Conservation (phyloP, 192 early-diverging fungal genomes). For the Gryganskiella cystojenkinii region DNA sequence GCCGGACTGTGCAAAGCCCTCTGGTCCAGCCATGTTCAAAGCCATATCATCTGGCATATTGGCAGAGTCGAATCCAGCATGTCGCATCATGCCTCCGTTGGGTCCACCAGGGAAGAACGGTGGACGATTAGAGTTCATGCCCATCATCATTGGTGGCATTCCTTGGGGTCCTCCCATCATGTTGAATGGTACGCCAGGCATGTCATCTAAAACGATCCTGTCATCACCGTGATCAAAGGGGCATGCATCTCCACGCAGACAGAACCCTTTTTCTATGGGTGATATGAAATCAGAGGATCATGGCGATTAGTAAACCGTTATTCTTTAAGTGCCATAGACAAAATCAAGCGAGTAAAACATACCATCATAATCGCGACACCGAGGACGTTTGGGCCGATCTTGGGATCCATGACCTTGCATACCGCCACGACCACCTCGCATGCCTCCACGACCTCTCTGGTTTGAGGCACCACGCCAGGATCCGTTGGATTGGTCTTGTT, state of each 20-base stretch:
- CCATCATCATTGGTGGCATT: constrained; percentile 52
- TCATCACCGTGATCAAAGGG: constrained; percentile 81
- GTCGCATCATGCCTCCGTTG: constrained; percentile 31
- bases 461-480: constrained; percentile 51
- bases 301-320: not conserved
- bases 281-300: not conserved
- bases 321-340: not conserved
- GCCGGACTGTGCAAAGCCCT: constrained; percentile 19
- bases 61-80: constrained; percentile 62
- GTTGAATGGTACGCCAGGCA: constrained; percentile 47
- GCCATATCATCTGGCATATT: too few species aligned
- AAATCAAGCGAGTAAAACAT: constrained; percentile 3
- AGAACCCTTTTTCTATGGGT: constrained; percentile 77
- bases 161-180: constrained; percentile 44
- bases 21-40: constrained; percentile 5
- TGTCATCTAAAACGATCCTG: constrained; percentile 74
- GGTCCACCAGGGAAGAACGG: constrained; percentile 56
- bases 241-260: constrained; percentile 84
- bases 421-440: constrained; percentile 57
- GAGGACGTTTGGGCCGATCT: constrained; percentile 49
- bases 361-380: constrained; percentile 86
- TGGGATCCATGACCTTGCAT: constrained; percentile 43
- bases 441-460: constrained; percentile 56
- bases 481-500: constrained; percentile 17
- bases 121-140: constrained; percentile 38